Conservation (phyloP, 352 stramenopile genomes). For the Albugo candida region DNA sequence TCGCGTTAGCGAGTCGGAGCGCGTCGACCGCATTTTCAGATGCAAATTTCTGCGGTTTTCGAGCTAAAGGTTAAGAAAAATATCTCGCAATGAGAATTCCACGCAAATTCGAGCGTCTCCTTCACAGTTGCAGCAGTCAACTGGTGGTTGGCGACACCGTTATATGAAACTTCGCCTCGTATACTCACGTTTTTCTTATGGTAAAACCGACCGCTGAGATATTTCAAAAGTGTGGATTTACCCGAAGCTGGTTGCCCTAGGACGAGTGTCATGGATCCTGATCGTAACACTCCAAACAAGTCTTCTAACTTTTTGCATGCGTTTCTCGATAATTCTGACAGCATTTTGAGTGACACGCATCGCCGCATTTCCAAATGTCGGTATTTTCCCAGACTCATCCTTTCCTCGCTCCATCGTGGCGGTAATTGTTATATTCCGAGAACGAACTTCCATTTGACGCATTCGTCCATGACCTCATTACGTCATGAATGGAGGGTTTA, state of each 20-base stretch:
- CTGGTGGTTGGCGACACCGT: conserved; percentile 14
- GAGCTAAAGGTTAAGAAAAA: no score
- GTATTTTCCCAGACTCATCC: conserved; percentile 1
- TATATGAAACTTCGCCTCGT: conserved; percentile 29
- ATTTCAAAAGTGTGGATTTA: conserved; percentile 39
- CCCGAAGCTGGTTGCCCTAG: conserved; percentile 26
- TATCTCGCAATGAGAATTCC: conserved; percentile 23
- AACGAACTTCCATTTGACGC: conserved; percentile 19
- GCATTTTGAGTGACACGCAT: not conserved
- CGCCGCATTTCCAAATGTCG: conserved; percentile 2
- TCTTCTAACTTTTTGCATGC: conserved; percentile 15
- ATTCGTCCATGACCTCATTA: no score
- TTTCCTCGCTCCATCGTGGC: conserved; percentile 12
- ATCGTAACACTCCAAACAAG: conserved; percentile 24
- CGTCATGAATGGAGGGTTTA: no score
- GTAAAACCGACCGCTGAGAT: conserved; percentile 27
- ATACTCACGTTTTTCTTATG: conserved; percentile 20
- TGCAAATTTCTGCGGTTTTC: conserved; percentile 11
- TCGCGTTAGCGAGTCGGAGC: conserved; percentile 12
- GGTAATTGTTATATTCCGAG: conserved; percentile 16
- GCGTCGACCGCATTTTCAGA: conserved; percentile 24
- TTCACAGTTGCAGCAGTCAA: conserved; percentile 21
- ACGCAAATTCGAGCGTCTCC: conserved; percentile 33
- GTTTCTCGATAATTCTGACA: conserved; percentile 1
- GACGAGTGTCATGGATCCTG: conserved; percentile 31